These are phyloP conservation scores for Trichoderma sp. DNA, from an alignment of 2,329 filamentous ascomycete genomes.

Conservation along the genomic window DNA sequence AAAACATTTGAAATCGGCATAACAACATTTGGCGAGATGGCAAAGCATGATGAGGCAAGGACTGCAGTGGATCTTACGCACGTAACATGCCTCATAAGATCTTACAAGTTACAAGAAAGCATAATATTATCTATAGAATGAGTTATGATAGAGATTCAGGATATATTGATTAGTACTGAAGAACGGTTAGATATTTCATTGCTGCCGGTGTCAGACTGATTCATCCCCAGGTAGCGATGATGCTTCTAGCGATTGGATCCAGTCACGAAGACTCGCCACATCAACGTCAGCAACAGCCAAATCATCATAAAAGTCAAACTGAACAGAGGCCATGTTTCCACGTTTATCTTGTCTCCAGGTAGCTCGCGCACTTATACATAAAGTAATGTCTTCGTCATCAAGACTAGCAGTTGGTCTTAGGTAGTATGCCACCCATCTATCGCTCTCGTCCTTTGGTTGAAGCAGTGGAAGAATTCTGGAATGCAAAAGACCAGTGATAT, in stretches of 20 bases:
- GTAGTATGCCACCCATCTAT: not conserved
- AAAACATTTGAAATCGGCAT: not conserved
- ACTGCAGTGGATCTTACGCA: not conserved
- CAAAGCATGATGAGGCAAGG: not conserved
- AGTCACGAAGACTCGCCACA: not conserved
- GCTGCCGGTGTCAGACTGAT: too few relatives aligned
- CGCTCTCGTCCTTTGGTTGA: not conserved
- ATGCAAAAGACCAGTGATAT: not conserved
- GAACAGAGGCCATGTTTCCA: not conserved
- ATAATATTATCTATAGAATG: not conserved
- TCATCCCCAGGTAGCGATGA: rapidly evolving
- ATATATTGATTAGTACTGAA: too few relatives aligned
- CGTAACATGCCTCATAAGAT: rapidly evolving
- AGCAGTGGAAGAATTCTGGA: not conserved
- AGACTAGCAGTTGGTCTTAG: not conserved
- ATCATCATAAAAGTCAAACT: not conserved
- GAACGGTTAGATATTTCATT: rapidly evolving
- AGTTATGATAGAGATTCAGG: rapidly evolving
- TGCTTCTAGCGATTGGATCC: not conserved
- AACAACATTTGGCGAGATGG: rapidly evolving
- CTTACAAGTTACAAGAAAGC: not conserved
- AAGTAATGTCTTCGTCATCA: not conserved
- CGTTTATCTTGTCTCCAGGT: not conserved
- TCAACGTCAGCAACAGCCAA: not conserved
- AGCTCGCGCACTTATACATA: not conserved